Evolutionary conservation across 192 early-diverging fungal species (phyloP).

Genomic region (Geosiphon pyriformis): DNA sequence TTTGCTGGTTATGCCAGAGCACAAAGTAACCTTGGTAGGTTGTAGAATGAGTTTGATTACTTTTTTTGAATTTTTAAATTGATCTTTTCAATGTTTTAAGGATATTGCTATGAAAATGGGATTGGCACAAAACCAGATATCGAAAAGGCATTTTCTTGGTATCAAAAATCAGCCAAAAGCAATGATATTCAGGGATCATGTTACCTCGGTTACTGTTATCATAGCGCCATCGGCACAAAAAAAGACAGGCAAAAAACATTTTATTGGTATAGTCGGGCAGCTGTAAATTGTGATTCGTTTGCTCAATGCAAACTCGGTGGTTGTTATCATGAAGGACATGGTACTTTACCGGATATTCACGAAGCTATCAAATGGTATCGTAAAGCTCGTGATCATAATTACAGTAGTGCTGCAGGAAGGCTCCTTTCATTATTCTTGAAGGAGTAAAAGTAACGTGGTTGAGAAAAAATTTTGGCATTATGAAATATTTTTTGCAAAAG

Average conservation of each 20-base stretch:
- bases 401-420: background rate
- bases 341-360: background rate
- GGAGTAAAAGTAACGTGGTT: too few relatives aligned
- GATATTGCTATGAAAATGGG: conserved; percentile 53
- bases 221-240: conserved; percentile 53
- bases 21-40: conserved; percentile 49
- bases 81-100: background rate
- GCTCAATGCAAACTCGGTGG: conserved; percentile 75
- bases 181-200: conserved; percentile 58
- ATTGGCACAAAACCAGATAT: conserved; percentile 48
- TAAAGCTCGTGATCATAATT: background rate
- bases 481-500: too few relatives aligned
- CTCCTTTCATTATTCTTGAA: background rate
- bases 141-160: conserved; percentile 55
- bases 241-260: conserved; percentile 45
- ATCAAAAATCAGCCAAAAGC: conserved; percentile 45
- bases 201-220: conserved; percentile 73
- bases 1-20: conserved; percentile 50
- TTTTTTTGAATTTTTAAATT: background rate
- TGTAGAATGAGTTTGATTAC: conserved; percentile 40
- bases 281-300: conserved; percentile 50
- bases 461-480: too few relatives aligned
- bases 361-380: background rate
- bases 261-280: conserved; percentile 58
- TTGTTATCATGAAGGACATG: conserved; percentile 51